A percentile compares a stretch with the other conserved stretches of the same genome.
phyloP scores from a whole-genome alignment of 257 asterid genomes.

The Cordia subcordata region DNA sequence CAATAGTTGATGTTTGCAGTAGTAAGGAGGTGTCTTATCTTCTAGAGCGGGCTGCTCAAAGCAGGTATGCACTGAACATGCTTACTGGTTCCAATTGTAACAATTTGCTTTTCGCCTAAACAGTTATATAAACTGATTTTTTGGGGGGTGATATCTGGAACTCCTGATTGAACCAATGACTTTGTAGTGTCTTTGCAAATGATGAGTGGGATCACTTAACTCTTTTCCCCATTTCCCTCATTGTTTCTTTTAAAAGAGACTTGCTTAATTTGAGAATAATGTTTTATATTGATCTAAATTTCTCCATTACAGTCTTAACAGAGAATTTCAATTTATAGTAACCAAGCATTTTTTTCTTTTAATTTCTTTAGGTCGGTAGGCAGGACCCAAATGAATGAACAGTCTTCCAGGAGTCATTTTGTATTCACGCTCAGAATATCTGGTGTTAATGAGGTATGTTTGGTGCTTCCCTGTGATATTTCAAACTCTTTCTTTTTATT shows the following conservation, averaged over 20 bases:
- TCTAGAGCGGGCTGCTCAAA: slow-evolving; percentile 83
- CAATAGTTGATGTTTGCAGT: slow-evolving; percentile 74
- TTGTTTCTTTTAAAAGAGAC: no score
- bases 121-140: no score
- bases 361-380: slow-evolving; percentile 68
- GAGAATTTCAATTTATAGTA: neutral
- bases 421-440: slow-evolving; percentile 78
- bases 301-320: neutral
- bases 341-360: slow-evolving; percentile 3
- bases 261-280: neutral
- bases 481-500: neutral
- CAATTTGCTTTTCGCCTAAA: neutral
- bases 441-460: slow-evolving; percentile 76
- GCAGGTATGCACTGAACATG: slow-evolving; percentile 44
- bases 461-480: neutral
- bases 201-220: no score
- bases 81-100: neutral
- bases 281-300: neutral
- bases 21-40: slow-evolving; percentile 90
- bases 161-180: no score
- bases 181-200: no score
- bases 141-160: no score
- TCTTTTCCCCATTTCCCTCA: no score
- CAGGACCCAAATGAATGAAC: slow-evolving; percentile 92
- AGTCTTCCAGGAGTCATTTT: slow-evolving; percentile 90